phyloP scores from a whole-genome alignment of 352 stramenopile species.

The Globisporangium heterothallicum region DNA sequence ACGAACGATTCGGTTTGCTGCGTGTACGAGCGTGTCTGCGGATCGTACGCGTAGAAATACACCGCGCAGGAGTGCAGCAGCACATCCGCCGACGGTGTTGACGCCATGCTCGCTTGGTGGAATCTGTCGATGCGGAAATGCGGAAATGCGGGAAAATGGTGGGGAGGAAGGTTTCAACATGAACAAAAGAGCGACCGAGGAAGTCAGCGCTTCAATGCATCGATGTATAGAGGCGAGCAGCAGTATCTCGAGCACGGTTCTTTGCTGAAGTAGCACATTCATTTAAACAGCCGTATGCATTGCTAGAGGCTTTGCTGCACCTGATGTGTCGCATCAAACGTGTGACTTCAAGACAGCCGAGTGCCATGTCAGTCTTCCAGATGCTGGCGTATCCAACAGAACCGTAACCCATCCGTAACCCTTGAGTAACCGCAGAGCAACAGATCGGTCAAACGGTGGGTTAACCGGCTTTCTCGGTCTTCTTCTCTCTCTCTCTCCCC shows the following conservation, averaged over 20 bases:
- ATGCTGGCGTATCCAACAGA: too few species aligned
- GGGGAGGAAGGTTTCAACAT: not conserved
- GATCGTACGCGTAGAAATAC: conserved; percentile 70
- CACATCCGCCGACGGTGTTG: conserved; percentile 39
- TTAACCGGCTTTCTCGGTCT: too few species aligned
- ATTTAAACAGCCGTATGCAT: not conserved
- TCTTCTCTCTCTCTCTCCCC: not conserved
- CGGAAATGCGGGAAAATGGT: not conserved
- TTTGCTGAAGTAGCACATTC: not conserved
- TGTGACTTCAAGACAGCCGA: not conserved
- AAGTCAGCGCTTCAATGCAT: not conserved
- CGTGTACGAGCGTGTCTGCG: conserved; percentile 35
- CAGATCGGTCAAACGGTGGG: too few species aligned
- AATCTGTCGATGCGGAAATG: not conserved
- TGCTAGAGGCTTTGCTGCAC: not conserved
- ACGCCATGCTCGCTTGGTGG: not conserved
- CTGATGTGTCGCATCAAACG: not conserved
- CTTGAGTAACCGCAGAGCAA: too few species aligned
- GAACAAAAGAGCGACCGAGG: not conserved
- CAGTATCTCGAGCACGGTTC: not conserved
- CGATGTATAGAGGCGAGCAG: not conserved
- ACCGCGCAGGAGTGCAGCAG: conserved; percentile 66
- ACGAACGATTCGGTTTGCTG: conserved; percentile 58
- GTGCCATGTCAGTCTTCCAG: not conserved
- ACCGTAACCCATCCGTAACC: too few species aligned